A percentile compares a stretch with the other conserved stretches of the same genome.
phyloP scores from a whole-genome alignment of 1,139 yeast genomes.

The Saccharomyces pastorianus region DNA sequence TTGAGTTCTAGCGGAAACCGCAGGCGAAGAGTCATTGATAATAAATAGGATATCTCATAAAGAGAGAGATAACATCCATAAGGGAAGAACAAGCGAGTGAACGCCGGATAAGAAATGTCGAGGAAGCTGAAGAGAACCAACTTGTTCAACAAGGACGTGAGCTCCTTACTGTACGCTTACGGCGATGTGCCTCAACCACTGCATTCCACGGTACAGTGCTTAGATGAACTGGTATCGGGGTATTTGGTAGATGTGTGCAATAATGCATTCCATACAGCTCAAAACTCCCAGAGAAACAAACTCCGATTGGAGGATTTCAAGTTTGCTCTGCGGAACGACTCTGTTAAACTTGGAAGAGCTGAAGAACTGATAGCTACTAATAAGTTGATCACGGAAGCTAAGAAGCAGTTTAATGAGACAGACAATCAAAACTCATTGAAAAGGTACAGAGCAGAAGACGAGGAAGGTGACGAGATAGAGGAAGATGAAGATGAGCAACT shows the following conservation, averaged over 20 bases:
- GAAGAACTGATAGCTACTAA: slow-evolving; percentile 71
- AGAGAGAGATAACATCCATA: background rate
- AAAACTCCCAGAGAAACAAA: slow-evolving; percentile 55
- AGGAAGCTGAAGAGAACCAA: slow-evolving; percentile 34
- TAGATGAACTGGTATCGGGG: slow-evolving; percentile 75
- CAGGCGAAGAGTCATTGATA: background rate
- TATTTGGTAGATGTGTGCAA: slow-evolving; percentile 63
- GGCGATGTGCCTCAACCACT: slow-evolving; percentile 80
- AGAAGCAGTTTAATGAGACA: slow-evolving; percentile 70
- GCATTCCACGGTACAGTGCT: slow-evolving; percentile 64
- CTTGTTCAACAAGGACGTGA: slow-evolving; percentile 58
- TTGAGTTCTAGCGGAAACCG: background rate
- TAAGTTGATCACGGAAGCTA: slow-evolving; percentile 68
- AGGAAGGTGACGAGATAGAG: slow-evolving; percentile 31
- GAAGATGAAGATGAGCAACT: slow-evolving; percentile 18
- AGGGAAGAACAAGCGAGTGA: background rate
- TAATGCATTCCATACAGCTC: slow-evolving; percentile 41
- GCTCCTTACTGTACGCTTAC: slow-evolving; percentile 69
- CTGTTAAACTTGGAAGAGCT: slow-evolving; percentile 74
- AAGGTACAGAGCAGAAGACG: slow-evolving; percentile 28
- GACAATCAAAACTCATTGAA: slow-evolving; percentile 39
- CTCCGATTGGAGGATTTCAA: slow-evolving; percentile 83
- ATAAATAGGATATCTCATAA: background rate
- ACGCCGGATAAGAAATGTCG: slow-evolving; percentile 17
- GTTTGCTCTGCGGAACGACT: slow-evolving; percentile 76